These are phyloP conservation scores for Penicillium thymicola DNA, from an alignment of 2,329 filamentous ascomycete genomes.

Conservation along the genomic window DNA sequence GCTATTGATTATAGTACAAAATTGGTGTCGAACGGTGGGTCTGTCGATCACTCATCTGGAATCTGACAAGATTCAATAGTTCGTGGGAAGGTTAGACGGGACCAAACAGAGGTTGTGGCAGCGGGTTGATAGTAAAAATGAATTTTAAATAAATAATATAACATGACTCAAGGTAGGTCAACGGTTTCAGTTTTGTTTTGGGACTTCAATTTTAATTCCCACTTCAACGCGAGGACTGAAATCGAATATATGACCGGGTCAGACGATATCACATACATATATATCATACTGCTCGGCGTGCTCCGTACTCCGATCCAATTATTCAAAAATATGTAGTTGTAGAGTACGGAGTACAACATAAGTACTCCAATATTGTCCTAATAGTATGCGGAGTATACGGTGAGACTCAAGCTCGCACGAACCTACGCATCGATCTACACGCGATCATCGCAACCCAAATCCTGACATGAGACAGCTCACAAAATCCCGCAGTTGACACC, in stretches of 20 bases:
- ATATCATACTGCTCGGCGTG: constrained; percentile 3
- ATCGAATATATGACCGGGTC: neutral
- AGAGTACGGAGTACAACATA: neutral
- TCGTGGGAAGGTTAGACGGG: neutral
- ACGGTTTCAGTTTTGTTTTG: neutral
- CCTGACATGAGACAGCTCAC: constrained; percentile 26
- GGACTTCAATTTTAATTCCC: neutral
- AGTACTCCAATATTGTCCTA: neutral
- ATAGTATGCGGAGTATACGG: neutral
- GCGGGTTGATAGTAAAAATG: neutral
- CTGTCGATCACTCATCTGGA: constrained; percentile 13
- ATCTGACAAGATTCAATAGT: constrained; percentile 21
- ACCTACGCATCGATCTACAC: neutral
- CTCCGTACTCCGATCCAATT: constrained; percentile 3
- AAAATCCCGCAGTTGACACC: constrained; percentile 16
- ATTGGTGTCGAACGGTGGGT: constrained; percentile 14
- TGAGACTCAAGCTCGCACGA: neutral
- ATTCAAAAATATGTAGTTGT: neutral
- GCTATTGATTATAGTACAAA: constrained; percentile 18
- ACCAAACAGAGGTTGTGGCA: too few relatives aligned
- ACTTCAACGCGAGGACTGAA: neutral
- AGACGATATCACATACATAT: neutral
- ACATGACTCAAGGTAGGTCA: neutral
- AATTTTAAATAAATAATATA: neutral
- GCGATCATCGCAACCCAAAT: constrained; percentile 14